Evolutionary conservation across 2,329 filamentous ascomycete species (phyloP).

Genomic region (Alternaria brassicicola): DNA sequence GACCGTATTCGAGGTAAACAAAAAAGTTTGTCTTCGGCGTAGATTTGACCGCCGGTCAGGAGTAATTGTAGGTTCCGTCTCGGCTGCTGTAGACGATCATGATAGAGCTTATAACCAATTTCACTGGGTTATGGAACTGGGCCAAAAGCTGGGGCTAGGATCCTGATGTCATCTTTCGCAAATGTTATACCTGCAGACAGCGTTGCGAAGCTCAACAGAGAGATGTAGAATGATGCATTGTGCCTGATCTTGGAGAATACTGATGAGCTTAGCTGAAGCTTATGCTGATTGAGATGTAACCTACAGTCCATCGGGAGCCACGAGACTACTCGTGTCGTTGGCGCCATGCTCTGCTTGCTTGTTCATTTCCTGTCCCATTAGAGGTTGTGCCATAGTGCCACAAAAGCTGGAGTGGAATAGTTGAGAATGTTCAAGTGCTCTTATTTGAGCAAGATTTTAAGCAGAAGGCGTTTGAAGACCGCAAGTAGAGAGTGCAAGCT

Average conservation of each 20-base stretch:
- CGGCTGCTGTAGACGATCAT: not conserved
- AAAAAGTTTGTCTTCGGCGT: not conserved
- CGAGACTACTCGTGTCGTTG: not conserved
- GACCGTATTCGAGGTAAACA: not conserved
- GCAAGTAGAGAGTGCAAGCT: not conserved
- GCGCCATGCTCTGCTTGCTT: not conserved
- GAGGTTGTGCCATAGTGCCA: not conserved
- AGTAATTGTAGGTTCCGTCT: not conserved
- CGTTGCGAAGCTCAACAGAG: conserved; percentile 4
- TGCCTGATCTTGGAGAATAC: not conserved
- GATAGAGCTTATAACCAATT: not conserved
- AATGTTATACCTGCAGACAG: conserved; percentile 3
- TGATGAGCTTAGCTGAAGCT: not conserved
- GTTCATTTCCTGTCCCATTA: not conserved
- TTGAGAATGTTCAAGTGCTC: not conserved
- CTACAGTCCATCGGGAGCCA: not conserved
- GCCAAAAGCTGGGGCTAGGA: not conserved
- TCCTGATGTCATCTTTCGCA: not conserved
- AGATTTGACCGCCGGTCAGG: not conserved
- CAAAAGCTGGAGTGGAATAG: not conserved
- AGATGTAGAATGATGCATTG: conserved; percentile 5
- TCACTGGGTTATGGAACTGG: not conserved
- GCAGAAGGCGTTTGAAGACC: not conserved
- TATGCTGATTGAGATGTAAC: not conserved
- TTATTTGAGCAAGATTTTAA: not conserved